Evolutionary conservation across 208 protist species (phyloP).

Genomic region (Wallacemonas sp.): DNA sequence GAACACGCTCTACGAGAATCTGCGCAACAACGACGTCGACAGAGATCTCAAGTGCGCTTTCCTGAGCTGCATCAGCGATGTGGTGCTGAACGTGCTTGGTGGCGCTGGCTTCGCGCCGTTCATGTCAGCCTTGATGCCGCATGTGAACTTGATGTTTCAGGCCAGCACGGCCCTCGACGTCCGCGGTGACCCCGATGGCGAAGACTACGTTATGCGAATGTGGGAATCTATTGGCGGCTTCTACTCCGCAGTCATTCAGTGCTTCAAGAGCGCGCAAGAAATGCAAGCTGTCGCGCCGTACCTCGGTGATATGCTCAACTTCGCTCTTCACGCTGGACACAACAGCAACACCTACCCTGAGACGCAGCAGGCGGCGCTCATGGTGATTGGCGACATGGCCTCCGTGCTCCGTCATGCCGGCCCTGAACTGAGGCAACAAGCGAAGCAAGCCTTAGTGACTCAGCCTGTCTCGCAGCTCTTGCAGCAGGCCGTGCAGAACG

Average conservation of each 20-base stretch:
- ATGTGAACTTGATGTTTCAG: slow-evolving; percentile 72
- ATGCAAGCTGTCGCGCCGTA: slow-evolving; percentile 51
- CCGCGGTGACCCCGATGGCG: slow-evolving; percentile 62
- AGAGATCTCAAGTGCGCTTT: slow-evolving; percentile 95
- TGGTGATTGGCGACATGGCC: slow-evolving; percentile 86
- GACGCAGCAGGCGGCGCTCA: slow-evolving; percentile 57
- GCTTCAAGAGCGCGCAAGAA: slow-evolving; percentile 54
- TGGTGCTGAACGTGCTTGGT: slow-evolving; percentile 93
- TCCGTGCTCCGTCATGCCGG: slow-evolving; percentile 52
- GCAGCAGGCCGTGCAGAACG: slow-evolving; percentile 22
- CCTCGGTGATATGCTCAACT: slow-evolving; percentile 65
- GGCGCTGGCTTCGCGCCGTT: slow-evolving; percentile 87
- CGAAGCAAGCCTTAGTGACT: slow-evolving; percentile 64
- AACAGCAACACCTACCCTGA: slow-evolving; percentile 51
- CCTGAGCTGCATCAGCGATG: slow-evolving; percentile 94
- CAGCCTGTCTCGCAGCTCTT: slow-evolving; percentile 34
- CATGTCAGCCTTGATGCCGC: slow-evolving; percentile 73
- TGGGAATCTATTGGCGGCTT: slow-evolving; percentile 71
- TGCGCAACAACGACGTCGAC: slow-evolving; percentile 76
- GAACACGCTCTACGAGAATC: slow-evolving; percentile 73
- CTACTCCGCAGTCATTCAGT: slow-evolving; percentile 83
- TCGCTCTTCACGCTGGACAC: slow-evolving; percentile 60
- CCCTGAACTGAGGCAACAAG: slow-evolving; percentile 54
- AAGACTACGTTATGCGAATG: slow-evolving; percentile 83
- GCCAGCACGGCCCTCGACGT: slow-evolving; percentile 64